Base-by-base conservation (phyloP, 1,284 basidiomycete species). In the Irpex sp. region DNA sequence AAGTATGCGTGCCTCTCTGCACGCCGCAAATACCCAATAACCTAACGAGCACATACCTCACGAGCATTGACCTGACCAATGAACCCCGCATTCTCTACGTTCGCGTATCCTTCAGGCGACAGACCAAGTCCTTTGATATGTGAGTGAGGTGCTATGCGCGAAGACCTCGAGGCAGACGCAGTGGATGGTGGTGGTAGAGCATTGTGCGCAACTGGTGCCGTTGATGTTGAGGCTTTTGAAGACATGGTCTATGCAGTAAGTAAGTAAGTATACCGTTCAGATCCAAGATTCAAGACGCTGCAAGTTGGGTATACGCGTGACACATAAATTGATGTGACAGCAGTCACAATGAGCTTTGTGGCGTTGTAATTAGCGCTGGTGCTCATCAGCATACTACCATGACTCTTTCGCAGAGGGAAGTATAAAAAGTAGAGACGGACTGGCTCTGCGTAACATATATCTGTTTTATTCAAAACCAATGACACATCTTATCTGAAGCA, bases 61-160 rank as follows among this genome's bases (percentile, higher is more conserved):
- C 97, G 85, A 17, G 97, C 97, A 69, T 86, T 88, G 21, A 81
- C 84, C 74, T 99, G 96, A 0, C 97, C 96, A 59, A 98, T 85
- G 74, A 98, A 98, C 0, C 97, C 97, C 64, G 92, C 91, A 7
- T 85, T 82, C 67, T 92, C 89, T 11, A 82, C 76, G 47, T 83
- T 80, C 0, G 95, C 96, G 61, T 83, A 82, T 1, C 97, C 97
- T 68, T 98, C 94, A 60, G 92, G 78, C 47, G 86, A 91, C 59
- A 99, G 81, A 5, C 97, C 97, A 19, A 99, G 89, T 8, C 96
- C 97, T 79, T 97, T 97, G 77, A 97, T 97, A 75, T 97, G 95
- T 0, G 94, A 96, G 74, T 97, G 95, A 2, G 93, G 89, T 0
- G 94, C 93, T 60, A 97, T 93, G 49, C 94, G 85, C n/a, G 91